Base-by-base conservation (phyloP, 768 basidiomycete genomes). In the Pleurotus ostreatus region DNA sequence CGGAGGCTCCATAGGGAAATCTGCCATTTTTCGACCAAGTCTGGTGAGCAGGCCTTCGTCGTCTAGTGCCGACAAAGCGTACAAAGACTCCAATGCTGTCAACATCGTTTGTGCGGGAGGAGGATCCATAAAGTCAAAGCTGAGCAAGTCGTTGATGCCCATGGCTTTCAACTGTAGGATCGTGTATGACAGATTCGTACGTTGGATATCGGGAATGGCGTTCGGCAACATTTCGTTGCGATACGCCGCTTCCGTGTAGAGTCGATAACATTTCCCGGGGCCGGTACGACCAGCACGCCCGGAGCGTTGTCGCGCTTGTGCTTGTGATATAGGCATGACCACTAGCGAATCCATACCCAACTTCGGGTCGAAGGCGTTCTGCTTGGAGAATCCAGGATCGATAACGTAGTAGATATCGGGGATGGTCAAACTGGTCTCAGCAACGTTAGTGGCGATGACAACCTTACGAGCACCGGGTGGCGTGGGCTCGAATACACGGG, bases 61-160 rank as follows among this genome's bases (percentile, higher is more conserved):
- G 61, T 98, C 97, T 26, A 98, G 77, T 2, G 97, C 97, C 1
- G 94, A 97, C 12, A 98, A 78, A 3, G 95, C 97, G 71, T 96
- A 98, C 1, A 99, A 74, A 46, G 92, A 85, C 68, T 98, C 95
- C 45, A 99, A 74, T 1, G 97, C 97, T 1, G 97, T 96, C 61
- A 99, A 78, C 89, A 98, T 92, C 8, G 96, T 98, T 65, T 88
- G 93, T 3, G 94, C 90, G 0, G 95, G 97, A 22, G 97, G 97
- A 1, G 96, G 94, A 70, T 98, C 97, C 97, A 99, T 98, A 68
- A 98, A 99, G 70, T 97, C 96, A 72, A 98, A 98, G 72, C 92
- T 93, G 56, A 98, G 84, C 3, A 98, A 74, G 67, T 99, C 97
- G 64, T 98, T 98, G 75, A 98, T 85, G 37, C 96, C 97, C 97